phyloP scores from a whole-genome alignment of 2,329 filamentous ascomycete genomes.

The Paracamarosporium sp. region DNA sequence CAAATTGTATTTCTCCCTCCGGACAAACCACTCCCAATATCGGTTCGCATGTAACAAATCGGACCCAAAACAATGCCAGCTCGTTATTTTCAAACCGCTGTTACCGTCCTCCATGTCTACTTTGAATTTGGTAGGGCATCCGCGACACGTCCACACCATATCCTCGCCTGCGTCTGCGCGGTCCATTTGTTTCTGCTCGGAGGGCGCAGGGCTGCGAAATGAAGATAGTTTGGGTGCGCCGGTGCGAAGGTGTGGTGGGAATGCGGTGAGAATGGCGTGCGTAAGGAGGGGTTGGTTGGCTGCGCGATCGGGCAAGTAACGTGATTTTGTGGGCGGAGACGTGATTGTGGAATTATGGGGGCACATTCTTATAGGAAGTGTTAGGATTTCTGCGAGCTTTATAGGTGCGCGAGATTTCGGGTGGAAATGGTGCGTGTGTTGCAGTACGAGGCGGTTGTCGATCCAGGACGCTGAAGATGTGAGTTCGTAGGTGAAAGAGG shows the following conservation, averaged over 20 bases:
- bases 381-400: neutral
- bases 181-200: neutral
- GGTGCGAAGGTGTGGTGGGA: too few relatives aligned
- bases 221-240: too few relatives aligned
- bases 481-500: neutral
- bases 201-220: too few relatives aligned
- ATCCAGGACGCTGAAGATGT: neutral
- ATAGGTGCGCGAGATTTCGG: neutral
- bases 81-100: neutral
- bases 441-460: constrained; percentile 1
- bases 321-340: neutral
- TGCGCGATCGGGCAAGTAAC: neutral
- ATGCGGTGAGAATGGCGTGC: too few relatives aligned
- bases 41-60: constrained; percentile 8
- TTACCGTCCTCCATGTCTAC: neutral
- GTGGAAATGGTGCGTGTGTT: constrained; percentile 6
- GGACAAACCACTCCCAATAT: constrained; percentile 13
- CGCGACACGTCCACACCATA: constrained; percentile 6
- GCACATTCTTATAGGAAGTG: constrained; percentile 2
- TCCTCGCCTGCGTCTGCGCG: neutral
- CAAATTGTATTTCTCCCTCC: constrained; percentile 1
- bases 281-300: constrained; percentile 4
- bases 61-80: constrained; percentile 14
- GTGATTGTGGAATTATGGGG: constrained; percentile 5
- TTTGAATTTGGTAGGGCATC: constrained; percentile 9